A percentile compares a stretch with the other conserved stretches of the same genome.
Evolutionary conservation across 2,329 filamentous ascomycete species (phyloP).

Genomic region (Beauveria sp.): DNA sequence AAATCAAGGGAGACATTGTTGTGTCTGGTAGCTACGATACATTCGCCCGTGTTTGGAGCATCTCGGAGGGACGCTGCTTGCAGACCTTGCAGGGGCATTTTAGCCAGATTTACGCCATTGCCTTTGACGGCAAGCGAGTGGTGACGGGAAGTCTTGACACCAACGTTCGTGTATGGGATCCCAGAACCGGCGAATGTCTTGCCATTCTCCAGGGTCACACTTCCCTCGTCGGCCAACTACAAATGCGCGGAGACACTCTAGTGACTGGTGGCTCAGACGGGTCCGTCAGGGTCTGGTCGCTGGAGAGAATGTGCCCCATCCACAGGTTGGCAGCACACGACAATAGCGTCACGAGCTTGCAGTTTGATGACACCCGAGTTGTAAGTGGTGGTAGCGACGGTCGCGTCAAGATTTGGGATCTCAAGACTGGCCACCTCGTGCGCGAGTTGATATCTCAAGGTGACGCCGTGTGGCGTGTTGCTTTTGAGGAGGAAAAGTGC

Average conservation of each 20-base stretch:
- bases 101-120: constrained; percentile 97
- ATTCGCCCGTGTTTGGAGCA: constrained; percentile 94
- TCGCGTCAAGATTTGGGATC: constrained; percentile 97
- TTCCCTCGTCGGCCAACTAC: constrained; percentile 89
- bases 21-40: constrained; percentile 99
- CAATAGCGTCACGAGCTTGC: constrained; percentile 94
- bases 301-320: constrained; percentile 84
- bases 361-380: constrained; percentile 93
- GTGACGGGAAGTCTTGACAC: constrained; percentile 95
- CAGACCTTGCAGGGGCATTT: constrained; percentile 90
- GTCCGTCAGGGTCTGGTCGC: constrained; percentile 91
- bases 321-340: constrained; percentile 94
- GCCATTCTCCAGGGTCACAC: constrained; percentile 95
- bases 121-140: constrained; percentile 88
- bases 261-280: constrained; percentile 96
- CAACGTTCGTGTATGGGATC: constrained; percentile 95
- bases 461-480: constrained; percentile 94
- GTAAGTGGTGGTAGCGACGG: constrained; percentile 95
- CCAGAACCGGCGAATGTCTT: constrained; percentile 72
- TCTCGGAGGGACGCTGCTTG: constrained; percentile 87
- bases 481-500: constrained; percentile 97
- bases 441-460: constrained; percentile 86
- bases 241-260: constrained; percentile 89
- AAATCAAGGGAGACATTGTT: constrained; percentile 92
- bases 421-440: constrained; percentile 84